Evolutionary conservation across 257 asterid genomes (phyloP).

Genomic region (Solanum pennellii): DNA sequence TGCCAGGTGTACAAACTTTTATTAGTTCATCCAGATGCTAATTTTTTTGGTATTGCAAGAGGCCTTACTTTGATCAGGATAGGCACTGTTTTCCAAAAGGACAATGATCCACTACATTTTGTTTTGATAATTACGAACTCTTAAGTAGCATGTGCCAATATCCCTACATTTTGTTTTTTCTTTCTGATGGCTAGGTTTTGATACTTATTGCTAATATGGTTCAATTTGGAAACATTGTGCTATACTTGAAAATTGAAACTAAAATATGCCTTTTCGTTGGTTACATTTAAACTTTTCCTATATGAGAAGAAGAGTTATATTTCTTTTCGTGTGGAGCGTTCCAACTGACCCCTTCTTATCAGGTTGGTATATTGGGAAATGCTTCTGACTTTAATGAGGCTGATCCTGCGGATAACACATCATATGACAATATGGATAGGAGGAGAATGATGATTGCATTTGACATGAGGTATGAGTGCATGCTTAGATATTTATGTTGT

Average conservation of each 20-base stretch:
- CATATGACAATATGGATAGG: slow-evolving; percentile 38
- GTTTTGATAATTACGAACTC: not conserved
- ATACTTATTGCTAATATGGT: not conserved
- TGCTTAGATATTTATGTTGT: not conserved
- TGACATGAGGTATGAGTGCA: slow-evolving; percentile 71
- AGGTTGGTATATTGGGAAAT: slow-evolving; percentile 95
- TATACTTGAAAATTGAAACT: not conserved
- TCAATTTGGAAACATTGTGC: not conserved
- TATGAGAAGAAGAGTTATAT: not conserved
- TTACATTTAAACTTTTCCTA: not conserved
- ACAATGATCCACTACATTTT: not conserved
- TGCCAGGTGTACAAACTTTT: not conserved
- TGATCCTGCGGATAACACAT: slow-evolving; percentile 30
- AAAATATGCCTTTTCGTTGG: not conserved
- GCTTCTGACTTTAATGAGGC: slow-evolving; percentile 68
- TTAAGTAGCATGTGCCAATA: not conserved
- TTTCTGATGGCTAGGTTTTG: not conserved
- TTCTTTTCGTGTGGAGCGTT: not conserved
- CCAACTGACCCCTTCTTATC: slow-evolving; percentile 8
- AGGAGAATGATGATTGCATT: slow-evolving; percentile 91
- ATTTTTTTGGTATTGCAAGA: not conserved
- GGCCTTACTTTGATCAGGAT: not conserved
- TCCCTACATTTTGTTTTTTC: not conserved
- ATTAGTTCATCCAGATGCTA: not conserved
- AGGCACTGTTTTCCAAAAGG: not conserved